Evolutionary conservation across 2,329 filamentous ascomycete genomes (phyloP).

Genomic region (Capronia americana): DNA sequence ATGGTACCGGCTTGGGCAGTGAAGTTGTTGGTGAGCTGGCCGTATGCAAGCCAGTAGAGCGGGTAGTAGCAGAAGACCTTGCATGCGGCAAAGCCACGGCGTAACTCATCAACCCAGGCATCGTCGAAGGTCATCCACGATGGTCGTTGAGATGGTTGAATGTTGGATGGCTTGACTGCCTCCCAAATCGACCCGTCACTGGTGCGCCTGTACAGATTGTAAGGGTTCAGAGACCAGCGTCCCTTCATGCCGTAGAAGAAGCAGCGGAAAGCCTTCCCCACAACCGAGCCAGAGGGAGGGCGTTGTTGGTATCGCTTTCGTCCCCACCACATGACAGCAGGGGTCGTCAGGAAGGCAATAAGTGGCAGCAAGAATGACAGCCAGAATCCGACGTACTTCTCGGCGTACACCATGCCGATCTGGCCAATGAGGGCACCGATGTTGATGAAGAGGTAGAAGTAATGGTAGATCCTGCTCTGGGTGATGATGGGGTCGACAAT

Average conservation of each 20-base stretch:
- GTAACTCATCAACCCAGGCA: conserved; percentile 79
- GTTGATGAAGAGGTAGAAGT: conserved; percentile 75
- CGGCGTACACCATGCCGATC: conserved; percentile 60
- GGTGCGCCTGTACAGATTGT: conserved; percentile 51
- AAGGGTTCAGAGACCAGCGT: conserved; percentile 67
- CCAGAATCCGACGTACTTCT: conserved; percentile 79
- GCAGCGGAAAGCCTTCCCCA: conserved; percentile 70
- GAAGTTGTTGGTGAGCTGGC: conserved; percentile 55
- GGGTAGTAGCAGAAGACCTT: conserved; percentile 66
- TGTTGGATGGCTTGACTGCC: conserved; percentile 60
- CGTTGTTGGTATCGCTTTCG: conserved; percentile 68
- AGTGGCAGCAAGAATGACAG: conserved; percentile 73
- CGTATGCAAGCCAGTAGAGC: conserved; percentile 58
- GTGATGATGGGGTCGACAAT: conserved; percentile 74
- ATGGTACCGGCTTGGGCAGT: conserved; percentile 63
- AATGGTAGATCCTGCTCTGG: conserved; percentile 70
- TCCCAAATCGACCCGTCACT: conserved; percentile 40
- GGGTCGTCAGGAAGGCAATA: conserved; percentile 65
- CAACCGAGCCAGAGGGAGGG: conserved; percentile 74
- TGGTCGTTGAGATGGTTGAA: conserved; percentile 59
- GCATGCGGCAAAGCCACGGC: conserved; percentile 72
- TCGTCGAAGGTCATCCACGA: conserved; percentile 83
- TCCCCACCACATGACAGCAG: conserved; percentile 65
- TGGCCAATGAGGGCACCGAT: conserved; percentile 68
- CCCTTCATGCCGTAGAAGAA: conserved; percentile 67